Percentiles rank a stretch among this genome's conserved stretches.
phyloP scores from a whole-genome alignment of 306 rosid genomes.

The Cicer cuneatum region DNA sequence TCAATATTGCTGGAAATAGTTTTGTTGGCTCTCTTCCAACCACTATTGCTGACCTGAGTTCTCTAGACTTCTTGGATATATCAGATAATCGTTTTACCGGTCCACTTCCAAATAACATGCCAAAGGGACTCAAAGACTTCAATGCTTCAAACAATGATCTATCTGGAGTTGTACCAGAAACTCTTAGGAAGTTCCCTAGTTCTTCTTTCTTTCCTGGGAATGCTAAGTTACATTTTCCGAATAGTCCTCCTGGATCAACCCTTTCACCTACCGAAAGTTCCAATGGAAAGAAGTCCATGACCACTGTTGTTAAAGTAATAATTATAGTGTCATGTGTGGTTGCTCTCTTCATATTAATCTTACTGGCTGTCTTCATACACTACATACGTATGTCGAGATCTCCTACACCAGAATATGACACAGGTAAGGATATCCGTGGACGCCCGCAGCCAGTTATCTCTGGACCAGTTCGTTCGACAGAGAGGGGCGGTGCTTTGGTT shows the following conservation, averaged over 20 bases:
- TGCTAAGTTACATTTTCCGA: slow-evolving; percentile 60
- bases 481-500: slow-evolving; percentile 65
- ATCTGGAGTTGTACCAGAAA: slow-evolving; percentile 82
- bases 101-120: slow-evolving; percentile 74
- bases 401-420: slow-evolving; percentile 55
- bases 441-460: slow-evolving; percentile 60
- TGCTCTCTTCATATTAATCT: slow-evolving; percentile 71
- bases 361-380: slow-evolving; percentile 83
- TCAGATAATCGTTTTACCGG: slow-evolving; percentile 89
- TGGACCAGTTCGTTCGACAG: slow-evolving; percentile 54
- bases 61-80: slow-evolving; percentile 67
- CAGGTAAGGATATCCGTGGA: slow-evolving; percentile 54
- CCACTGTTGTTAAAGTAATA: slow-evolving; percentile 75
- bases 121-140: slow-evolving; percentile 60
- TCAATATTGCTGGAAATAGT: slow-evolving; percentile 83
- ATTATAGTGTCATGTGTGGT: slow-evolving; percentile 86
- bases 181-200: slow-evolving; percentile 73
- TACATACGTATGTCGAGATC: slow-evolving; percentile 74
- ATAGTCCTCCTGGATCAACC: slow-evolving; percentile 62
- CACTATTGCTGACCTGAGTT: slow-evolving; percentile 65
- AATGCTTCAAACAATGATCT: slow-evolving; percentile 91
- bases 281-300: slow-evolving; percentile 59
- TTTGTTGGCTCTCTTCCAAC: slow-evolving; percentile 94
- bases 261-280: slow-evolving; percentile 51
- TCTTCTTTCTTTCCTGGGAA: slow-evolving; percentile 95